A percentile compares a stretch with the other conserved stretches of the same genome.
Evolutionary conservation across 106 monocot species (phyloP).

Genomic region (Dendrobium nobile): DNA sequence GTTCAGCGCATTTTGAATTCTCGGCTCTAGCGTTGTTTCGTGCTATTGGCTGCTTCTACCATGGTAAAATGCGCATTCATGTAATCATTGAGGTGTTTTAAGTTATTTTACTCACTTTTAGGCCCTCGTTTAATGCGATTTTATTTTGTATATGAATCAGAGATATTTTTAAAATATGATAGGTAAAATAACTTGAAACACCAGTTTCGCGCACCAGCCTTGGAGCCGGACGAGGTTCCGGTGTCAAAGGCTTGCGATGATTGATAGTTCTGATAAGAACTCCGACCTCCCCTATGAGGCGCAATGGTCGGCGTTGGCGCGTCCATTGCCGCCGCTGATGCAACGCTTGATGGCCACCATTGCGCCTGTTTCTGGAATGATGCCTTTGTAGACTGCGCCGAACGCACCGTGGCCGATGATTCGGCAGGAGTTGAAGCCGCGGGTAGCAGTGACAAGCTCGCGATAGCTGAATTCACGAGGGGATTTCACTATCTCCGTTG

Average conservation of each 20-base stretch:
- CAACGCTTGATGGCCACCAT: constrained; percentile 86
- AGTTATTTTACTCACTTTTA: no score
- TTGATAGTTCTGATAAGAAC: constrained; percentile 88
- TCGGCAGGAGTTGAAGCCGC: constrained; percentile 48
- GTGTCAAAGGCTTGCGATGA: constrained; percentile 95
- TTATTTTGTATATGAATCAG: no score
- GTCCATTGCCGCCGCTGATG: constrained; percentile 28
- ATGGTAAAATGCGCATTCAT: no score
- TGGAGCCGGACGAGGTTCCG: constrained; percentile 75
- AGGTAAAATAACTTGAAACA: no score
- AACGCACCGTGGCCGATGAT: constrained; percentile 93
- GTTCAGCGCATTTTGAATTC: no score
- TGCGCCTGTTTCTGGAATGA: constrained; percentile 69
- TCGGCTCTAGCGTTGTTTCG: no score
- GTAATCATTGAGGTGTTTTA: no score
- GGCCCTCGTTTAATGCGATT: no score
- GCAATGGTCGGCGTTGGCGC: background rate
- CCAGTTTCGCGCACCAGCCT: constrained; percentile 95
- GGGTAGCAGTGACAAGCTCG: constrained; percentile 63
- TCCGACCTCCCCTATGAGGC: constrained; percentile 44
- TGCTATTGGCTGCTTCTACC: no score
- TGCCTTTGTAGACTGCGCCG: constrained; percentile 95
- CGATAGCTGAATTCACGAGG: constrained; percentile 81
- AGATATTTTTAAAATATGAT: no score
- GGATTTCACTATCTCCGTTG: constrained; percentile 47